Conservation (phyloP, 1,284 basidiomycete genomes). For the Hemileia vastatrix region DNA sequence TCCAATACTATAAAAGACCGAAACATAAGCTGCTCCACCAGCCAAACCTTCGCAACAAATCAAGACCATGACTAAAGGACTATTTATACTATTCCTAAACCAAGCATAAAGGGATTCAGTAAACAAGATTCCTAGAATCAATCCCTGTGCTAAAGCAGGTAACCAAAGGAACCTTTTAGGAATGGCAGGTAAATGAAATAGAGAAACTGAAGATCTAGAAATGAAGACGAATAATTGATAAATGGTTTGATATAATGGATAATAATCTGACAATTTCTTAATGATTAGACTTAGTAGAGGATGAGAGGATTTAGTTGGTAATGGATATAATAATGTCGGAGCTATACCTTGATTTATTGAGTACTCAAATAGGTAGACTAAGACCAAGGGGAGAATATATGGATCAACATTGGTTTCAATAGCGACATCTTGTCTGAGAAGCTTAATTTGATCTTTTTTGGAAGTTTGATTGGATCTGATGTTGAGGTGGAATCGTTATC, state of each 20-base stretch:
- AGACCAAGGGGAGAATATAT: slow-evolving; percentile 38
- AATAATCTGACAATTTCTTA: slow-evolving; percentile 79
- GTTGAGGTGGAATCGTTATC: background rate
- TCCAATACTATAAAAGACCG: slow-evolving; percentile 23
- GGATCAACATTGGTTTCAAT: slow-evolving; percentile 36
- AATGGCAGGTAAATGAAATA: slow-evolving; percentile 69
- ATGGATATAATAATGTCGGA: slow-evolving; percentile 80
- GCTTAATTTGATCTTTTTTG: slow-evolving; percentile 23
- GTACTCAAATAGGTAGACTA: slow-evolving; percentile 42
- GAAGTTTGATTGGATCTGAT: background rate
- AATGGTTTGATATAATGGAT: slow-evolving; percentile 55
- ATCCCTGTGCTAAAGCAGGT: slow-evolving; percentile 61
- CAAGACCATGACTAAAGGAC: slow-evolving; percentile 48
- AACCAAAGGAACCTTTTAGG: slow-evolving; percentile 61
- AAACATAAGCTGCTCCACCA: slow-evolving; percentile 65
- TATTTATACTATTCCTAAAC: slow-evolving; percentile 60
- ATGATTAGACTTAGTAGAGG: slow-evolving; percentile 66
- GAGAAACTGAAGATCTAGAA: slow-evolving; percentile 80
- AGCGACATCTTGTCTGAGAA: slow-evolving; percentile 37
- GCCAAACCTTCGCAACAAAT: slow-evolving; percentile 76
- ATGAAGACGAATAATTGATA: slow-evolving; percentile 71
- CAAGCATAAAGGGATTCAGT: slow-evolving; percentile 58
- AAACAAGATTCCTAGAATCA: slow-evolving; percentile 55
- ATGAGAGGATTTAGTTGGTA: slow-evolving; percentile 57
- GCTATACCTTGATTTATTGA: slow-evolving; percentile 55